Conservation (phyloP, 805 yeast species). For the Sporopachydermia lactativora region DNA sequence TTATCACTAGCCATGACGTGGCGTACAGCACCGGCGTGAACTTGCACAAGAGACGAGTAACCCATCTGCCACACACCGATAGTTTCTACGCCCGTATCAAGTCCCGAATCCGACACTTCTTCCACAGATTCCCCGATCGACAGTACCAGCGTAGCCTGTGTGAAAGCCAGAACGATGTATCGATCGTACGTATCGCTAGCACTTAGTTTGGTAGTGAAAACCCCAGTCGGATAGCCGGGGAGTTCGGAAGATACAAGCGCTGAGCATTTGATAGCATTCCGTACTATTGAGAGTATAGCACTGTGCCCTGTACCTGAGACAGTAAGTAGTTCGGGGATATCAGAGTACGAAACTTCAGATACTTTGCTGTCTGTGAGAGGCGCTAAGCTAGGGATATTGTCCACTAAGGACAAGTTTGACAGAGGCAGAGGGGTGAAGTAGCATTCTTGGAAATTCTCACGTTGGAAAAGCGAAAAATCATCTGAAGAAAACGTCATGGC, state of each 20-base stretch:
- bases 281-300: conserved; percentile 32
- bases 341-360: conserved; percentile 15
- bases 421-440: conserved; percentile 14
- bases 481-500: conserved; percentile 20
- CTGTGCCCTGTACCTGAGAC: conserved; percentile 27
- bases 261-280: conserved; percentile 44
- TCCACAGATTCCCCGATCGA: conserved; percentile 71
- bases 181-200: conserved; percentile 36
- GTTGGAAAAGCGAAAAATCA: conserved; percentile 16
- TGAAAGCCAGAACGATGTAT: conserved; percentile 50
- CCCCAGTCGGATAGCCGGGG: conserved; percentile 46
- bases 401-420: conserved; percentile 47
- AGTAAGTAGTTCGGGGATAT: conserved; percentile 27
- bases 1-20: conserved; percentile 30
- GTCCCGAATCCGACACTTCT: conserved; percentile 53
- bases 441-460: conserved; percentile 20
- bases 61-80: conserved; percentile 62
- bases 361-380: conserved; percentile 27
- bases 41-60: conserved; percentile 45
- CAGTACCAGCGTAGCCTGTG: conserved; percentile 56
- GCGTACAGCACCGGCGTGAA: conserved; percentile 55
- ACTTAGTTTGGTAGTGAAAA: conserved; percentile 47
- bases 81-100: conserved; percentile 44
- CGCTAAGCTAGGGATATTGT: conserved; percentile 27
- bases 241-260: conserved; percentile 63